Conservation (phyloP, 1,284 basidiomycete genomes). For the Sporisorium reilianum region DNA sequence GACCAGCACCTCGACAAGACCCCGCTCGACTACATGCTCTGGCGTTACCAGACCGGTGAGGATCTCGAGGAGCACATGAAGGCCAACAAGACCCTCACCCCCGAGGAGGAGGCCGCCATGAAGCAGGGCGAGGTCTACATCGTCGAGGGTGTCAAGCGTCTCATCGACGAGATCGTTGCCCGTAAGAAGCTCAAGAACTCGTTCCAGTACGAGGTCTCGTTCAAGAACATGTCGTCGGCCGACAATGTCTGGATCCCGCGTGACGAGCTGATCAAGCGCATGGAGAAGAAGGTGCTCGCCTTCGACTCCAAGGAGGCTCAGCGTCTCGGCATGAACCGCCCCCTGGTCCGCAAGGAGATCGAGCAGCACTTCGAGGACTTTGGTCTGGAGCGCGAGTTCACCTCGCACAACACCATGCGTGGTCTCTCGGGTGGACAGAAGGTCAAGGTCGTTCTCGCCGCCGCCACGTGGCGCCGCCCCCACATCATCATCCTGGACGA, state of each 20-base stretch:
- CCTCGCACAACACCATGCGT: conserved; percentile 70
- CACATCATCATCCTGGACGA: conserved; percentile 69
- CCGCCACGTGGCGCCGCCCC: conserved; percentile 68
- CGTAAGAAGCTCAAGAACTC: conserved; percentile 70
- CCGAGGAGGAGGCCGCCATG: conserved; percentile 63
- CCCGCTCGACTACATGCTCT: conserved; percentile 70
- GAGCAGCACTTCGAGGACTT: conserved; percentile 70
- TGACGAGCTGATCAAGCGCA: conserved; percentile 66
- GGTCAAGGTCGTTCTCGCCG: conserved; percentile 69
- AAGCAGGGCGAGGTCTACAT: conserved; percentile 68
- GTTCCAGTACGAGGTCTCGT: conserved; percentile 69
- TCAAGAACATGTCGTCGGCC: conserved; percentile 69
- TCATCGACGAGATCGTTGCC: conserved; percentile 67
- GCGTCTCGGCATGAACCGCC: conserved; percentile 66
- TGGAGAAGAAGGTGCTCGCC: conserved; percentile 67
- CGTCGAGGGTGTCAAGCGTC: conserved; percentile 68
- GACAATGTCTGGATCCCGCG: conserved; percentile 68
- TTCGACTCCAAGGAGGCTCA: conserved; percentile 68
- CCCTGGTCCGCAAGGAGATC: conserved; percentile 68
- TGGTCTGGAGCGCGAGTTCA: conserved; percentile 69
- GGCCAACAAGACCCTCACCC: conserved; percentile 58
- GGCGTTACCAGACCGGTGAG: conserved; percentile 70
- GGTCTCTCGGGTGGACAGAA: conserved; percentile 70
- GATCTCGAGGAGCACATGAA: conserved; percentile 69
- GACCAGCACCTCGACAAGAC: conserved; percentile 70